Evolutionary conservation across 805 yeast species (phyloP).

Genomic region (Starmerella sirachaensis): DNA sequence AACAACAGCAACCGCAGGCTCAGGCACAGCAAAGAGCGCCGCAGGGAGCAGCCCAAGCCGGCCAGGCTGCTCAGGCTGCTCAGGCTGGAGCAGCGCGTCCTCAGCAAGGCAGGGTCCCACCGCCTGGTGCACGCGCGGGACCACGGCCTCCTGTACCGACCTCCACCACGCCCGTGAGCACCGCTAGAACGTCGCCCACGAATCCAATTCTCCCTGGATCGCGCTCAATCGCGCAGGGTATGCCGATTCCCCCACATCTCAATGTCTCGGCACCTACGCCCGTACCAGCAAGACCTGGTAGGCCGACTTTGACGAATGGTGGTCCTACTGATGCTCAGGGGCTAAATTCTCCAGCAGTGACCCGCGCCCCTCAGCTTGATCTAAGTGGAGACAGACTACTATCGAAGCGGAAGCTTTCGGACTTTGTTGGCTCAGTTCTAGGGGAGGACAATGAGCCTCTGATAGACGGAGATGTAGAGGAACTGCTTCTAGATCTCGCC

Average conservation of each 20-base stretch:
- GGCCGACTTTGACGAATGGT: constrained; percentile 52
- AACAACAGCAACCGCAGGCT: not conserved
- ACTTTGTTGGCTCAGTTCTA: constrained; percentile 58
- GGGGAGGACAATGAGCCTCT: constrained; percentile 78
- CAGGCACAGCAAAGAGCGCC: not conserved
- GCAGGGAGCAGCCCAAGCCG: not conserved
- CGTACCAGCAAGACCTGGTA: constrained; percentile 48
- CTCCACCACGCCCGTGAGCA: not conserved
- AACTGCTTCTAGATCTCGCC: constrained; percentile 76
- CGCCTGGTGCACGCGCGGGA: constrained; percentile 1
- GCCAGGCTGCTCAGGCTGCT: not conserved
- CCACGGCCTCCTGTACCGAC: constrained; percentile 1
- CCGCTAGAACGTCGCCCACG: constrained; percentile 3
- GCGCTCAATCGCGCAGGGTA: constrained; percentile 13
- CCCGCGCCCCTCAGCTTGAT: constrained; percentile 73
- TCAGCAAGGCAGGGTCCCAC: too few relatives aligned
- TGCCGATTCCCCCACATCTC: constrained; percentile 51
- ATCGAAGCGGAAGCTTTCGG: constrained; percentile 79
- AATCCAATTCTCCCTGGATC: constrained; percentile 1
- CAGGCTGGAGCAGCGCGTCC: too few relatives aligned
- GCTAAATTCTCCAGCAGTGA: constrained; percentile 52
- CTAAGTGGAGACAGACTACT: constrained; percentile 56
- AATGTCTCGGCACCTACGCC: constrained; percentile 56
- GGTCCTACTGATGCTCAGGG: constrained; percentile 64
- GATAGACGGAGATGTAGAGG: constrained; percentile 92